phyloP scores from a whole-genome alignment of 2,329 filamentous ascomycete species.

The Fusarium sp. region DNA sequence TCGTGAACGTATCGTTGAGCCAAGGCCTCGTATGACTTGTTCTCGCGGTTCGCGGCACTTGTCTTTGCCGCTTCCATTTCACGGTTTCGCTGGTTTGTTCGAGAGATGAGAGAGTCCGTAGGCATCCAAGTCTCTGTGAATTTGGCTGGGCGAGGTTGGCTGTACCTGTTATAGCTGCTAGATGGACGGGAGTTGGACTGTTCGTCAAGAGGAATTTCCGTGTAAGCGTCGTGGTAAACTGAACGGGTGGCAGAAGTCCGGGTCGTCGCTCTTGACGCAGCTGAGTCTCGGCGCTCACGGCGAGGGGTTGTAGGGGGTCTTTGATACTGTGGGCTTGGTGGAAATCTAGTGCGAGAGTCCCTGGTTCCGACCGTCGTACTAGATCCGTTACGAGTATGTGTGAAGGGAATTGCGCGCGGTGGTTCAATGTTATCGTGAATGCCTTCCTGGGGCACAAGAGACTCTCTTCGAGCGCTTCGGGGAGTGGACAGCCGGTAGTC shows the following conservation, averaged over 20 bases:
- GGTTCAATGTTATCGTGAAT: slow-evolving; percentile 62
- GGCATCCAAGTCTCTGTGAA: slow-evolving; percentile 71
- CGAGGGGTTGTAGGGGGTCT: slow-evolving; percentile 60
- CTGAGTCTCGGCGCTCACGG: slow-evolving; percentile 61
- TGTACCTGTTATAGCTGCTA: slow-evolving; percentile 40
- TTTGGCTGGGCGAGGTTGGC: slow-evolving; percentile 59
- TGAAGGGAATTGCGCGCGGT: slow-evolving; percentile 78
- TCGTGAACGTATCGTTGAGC: slow-evolving; percentile 61
- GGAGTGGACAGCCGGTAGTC: slow-evolving; percentile 73
- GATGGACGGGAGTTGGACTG: slow-evolving; percentile 47
- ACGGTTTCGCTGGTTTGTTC: slow-evolving; percentile 68
- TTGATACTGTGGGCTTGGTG: slow-evolving; percentile 69
- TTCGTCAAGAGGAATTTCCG: slow-evolving; percentile 64
- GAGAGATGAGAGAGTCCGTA: slow-evolving; percentile 67
- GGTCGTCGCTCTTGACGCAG: slow-evolving; percentile 62
- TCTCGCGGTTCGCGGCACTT: slow-evolving; percentile 52
- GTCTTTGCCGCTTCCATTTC: slow-evolving; percentile 57
- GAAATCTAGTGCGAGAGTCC: slow-evolving; percentile 69
- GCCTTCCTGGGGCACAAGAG: slow-evolving; percentile 61
- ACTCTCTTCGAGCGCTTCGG: slow-evolving; percentile 59
- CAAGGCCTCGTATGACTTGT: slow-evolving; percentile 63
- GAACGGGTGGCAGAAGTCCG: slow-evolving; percentile 60
- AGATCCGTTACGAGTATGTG: slow-evolving; percentile 80
- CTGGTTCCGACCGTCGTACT: slow-evolving; percentile 68
- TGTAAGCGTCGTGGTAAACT: slow-evolving; percentile 62